A percentile compares a stretch with the other conserved stretches of the same genome.
These are phyloP conservation scores for Didymella lethalis DNA, from an alignment of 2,329 filamentous ascomycete species.

Conservation along the genomic window DNA sequence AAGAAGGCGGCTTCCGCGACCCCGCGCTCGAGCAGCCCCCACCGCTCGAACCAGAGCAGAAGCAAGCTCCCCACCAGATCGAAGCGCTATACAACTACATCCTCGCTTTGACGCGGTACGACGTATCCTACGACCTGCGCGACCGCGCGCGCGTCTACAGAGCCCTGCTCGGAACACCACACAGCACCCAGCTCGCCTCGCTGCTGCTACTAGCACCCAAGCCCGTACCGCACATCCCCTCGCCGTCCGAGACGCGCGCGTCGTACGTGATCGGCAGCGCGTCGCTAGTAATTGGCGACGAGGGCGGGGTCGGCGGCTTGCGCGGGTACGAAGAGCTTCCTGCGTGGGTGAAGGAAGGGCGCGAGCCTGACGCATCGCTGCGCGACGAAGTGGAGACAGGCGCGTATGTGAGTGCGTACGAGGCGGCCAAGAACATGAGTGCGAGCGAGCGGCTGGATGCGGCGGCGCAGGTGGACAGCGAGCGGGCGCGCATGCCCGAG, in stretches of 20 bases:
- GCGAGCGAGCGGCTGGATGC: slow-evolving; percentile 72
- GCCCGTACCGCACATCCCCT: slow-evolving; percentile 87
- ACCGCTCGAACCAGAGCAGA: slow-evolving; percentile 24
- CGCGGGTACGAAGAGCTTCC: slow-evolving; percentile 84
- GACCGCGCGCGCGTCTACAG: slow-evolving; percentile 91
- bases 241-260: slow-evolving; percentile 83
- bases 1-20: slow-evolving; percentile 48
- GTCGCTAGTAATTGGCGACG: slow-evolving; percentile 81
- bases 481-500: slow-evolving; percentile 44
- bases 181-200: slow-evolving; percentile 81
- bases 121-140: slow-evolving; percentile 92
- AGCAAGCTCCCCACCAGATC: slow-evolving; percentile 69
- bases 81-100: slow-evolving; percentile 84
- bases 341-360: slow-evolving; percentile 81
- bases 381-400: slow-evolving; percentile 63
- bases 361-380: slow-evolving; percentile 79
- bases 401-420: slow-evolving; percentile 43
- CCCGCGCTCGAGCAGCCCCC: slow-evolving; percentile 30
- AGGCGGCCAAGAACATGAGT: slow-evolving; percentile 55
- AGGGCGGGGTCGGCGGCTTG: slow-evolving; percentile 71
- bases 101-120: slow-evolving; percentile 85
- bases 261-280: slow-evolving; percentile 83
- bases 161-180: slow-evolving; percentile 78
- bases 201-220: slow-evolving; percentile 93
- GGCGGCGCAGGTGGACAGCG: slow-evolving; percentile 51